These are phyloP conservation scores for Yamadazyma akitaensis DNA, from an alignment of 805 yeast species.

Conservation along the genomic window DNA sequence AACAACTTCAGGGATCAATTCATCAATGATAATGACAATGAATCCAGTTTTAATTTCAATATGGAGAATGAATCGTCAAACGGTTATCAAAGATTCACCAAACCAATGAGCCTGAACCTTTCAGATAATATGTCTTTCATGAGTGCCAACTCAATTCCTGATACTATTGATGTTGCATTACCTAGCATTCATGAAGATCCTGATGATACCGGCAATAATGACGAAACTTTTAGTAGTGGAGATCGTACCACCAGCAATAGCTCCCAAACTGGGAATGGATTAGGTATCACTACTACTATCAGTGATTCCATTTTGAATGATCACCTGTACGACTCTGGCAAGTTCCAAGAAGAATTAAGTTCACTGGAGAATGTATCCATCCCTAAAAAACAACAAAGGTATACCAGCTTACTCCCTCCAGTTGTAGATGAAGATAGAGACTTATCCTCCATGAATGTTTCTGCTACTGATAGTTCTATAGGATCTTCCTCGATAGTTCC, in stretches of 20 bases:
- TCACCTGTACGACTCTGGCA: constrained; percentile 17
- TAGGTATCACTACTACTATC: constrained; percentile 11
- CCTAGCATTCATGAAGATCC: constrained; percentile 36
- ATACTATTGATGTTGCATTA: constrained; percentile 35
- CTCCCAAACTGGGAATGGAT: constrained; percentile 7
- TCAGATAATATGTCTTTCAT: constrained; percentile 21
- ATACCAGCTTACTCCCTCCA: constrained; percentile 23
- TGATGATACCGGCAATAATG: constrained; percentile 16
- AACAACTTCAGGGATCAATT: constrained; percentile 46
- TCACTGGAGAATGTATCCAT: constrained; percentile 18
- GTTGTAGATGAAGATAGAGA: constrained; percentile 5
- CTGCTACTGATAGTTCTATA: background rate
- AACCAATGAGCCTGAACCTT: constrained; percentile 17
- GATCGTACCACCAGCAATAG: constrained; percentile 2
- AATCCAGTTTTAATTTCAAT: constrained; percentile 27
- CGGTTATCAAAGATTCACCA: constrained; percentile 34
- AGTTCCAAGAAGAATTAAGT: constrained; percentile 28
- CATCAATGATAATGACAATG: constrained; percentile 43
- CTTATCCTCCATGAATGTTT: background rate
- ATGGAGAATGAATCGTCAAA: constrained; percentile 13
- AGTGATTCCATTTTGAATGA: constrained; percentile 26
- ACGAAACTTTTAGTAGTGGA: constrained; percentile 13
- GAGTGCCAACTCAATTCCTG: constrained; percentile 37
- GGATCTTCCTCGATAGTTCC: constrained; percentile 8
- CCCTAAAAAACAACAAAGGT: constrained; percentile 15